Evolutionary conservation across 768 basidiomycete species (phyloP).

Genomic region (Tulasnella sp.): DNA sequence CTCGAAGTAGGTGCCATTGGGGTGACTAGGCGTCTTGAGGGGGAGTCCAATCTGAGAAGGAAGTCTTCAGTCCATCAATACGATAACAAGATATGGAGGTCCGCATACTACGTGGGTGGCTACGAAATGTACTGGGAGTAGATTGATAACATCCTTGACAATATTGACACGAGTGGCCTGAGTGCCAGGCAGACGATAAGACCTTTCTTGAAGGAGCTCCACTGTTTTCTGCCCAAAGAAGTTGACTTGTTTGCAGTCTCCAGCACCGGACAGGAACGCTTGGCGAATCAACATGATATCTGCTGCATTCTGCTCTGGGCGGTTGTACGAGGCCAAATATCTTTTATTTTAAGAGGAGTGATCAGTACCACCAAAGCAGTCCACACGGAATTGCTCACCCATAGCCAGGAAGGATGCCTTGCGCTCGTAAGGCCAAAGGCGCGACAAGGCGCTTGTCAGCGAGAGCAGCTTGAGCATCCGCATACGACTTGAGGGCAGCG

Average conservation of each 20-base stretch:
- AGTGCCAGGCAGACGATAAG: conserved; percentile 47
- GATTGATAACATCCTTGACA: conserved; percentile 53
- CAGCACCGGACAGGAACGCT: background rate
- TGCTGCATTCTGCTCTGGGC: background rate
- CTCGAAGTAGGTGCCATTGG: conserved; percentile 16
- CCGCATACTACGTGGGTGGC: conserved; percentile 51
- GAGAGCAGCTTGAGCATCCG: background rate
- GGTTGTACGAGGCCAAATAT: background rate
- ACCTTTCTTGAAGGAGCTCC: conserved; percentile 41
- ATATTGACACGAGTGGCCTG: conserved; percentile 49
- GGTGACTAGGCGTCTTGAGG: conserved; percentile 17
- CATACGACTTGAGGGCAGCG: background rate
- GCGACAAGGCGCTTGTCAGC: too few relatives aligned
- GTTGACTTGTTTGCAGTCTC: conserved; percentile 18
- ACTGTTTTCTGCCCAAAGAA: conserved; percentile 36
- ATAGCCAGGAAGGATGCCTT: conserved; percentile 1
- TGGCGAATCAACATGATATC: background rate
- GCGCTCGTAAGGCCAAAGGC: too few relatives aligned
- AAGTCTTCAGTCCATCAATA: background rate
- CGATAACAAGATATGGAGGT: too few relatives aligned
- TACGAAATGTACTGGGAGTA: conserved; percentile 57
- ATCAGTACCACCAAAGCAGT: background rate
- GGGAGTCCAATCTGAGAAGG: conserved; percentile 14
- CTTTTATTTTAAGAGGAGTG: background rate
- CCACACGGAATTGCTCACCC: background rate